Conservation (phyloP, 768 basidiomycete species). For the Fistulinella prunicolor region DNA sequence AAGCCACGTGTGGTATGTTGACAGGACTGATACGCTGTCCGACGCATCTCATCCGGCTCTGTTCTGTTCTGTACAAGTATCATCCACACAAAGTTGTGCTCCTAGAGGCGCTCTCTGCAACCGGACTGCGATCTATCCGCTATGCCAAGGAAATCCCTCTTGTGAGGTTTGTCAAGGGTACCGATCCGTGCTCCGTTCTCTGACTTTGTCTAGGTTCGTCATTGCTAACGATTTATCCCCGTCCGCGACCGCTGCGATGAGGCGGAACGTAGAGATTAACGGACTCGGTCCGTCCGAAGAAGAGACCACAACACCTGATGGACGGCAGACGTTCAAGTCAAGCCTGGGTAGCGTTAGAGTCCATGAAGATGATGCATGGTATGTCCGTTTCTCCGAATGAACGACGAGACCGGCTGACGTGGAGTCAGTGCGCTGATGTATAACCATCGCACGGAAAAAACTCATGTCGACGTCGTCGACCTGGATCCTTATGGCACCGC, state of each 20-base stretch:
- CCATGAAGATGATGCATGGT: slow-evolving; percentile 96
- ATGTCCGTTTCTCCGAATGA: slow-evolving; percentile 16
- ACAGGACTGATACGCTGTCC: not conserved
- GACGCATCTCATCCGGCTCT: slow-evolving; percentile 1
- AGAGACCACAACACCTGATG: slow-evolving; percentile 11
- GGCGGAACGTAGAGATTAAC: slow-evolving; percentile 80
- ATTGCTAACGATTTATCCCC: slow-evolving; percentile 93
- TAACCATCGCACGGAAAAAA: slow-evolving; percentile 67
- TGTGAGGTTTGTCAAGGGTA: slow-evolving; percentile 58
- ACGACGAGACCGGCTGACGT: not conserved
- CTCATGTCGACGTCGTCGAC: slow-evolving; percentile 91
- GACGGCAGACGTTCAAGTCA: slow-evolving; percentile 10
- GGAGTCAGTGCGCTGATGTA: slow-evolving; percentile 83
- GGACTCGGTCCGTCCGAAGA: slow-evolving; percentile 48
- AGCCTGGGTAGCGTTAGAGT: slow-evolving; percentile 62
- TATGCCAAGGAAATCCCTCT: slow-evolving; percentile 97
- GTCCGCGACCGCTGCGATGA: slow-evolving; percentile 82
- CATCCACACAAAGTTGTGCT: slow-evolving; percentile 68
- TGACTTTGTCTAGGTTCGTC: slow-evolving; percentile 68
- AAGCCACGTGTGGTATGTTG: slow-evolving; percentile 26
- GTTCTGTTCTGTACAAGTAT: slow-evolving; percentile 43
- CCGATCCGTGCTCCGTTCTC: slow-evolving; percentile 4
- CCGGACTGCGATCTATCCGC: slow-evolving; percentile 91
- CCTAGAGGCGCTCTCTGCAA: slow-evolving; percentile 93
- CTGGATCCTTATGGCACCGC: slow-evolving; percentile 98